Evolutionary conservation across 2,329 filamentous ascomycete genomes (phyloP), one percentile per base, ranked within the genome.

Genomic region (Leptosphaerulina australis): DNA sequence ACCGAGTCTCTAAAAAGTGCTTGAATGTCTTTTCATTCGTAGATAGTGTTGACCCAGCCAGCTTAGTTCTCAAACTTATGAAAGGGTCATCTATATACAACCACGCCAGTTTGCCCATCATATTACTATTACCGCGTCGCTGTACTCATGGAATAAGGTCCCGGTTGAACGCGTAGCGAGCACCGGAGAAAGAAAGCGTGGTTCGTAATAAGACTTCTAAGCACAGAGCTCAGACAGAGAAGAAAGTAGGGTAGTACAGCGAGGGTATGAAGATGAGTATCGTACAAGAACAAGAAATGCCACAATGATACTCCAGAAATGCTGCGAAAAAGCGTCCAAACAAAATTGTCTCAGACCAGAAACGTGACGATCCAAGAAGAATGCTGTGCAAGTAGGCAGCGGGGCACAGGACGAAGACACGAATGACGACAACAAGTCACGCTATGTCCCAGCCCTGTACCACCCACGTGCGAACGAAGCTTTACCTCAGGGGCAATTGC

Each of bases 401-500:
- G 11, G 24, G 30, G 24, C 30, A 26, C 35, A 35, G 6, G 30
- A 12, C 15, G 9, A 39, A 6, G 28, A 21, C 15, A 17, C 12
- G 5, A 21, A 34, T 14, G 11, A 20, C 33, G 29, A 28, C n/a
- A 24, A 18, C 22, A 12, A 25, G 9, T 20, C 26, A 12, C 26
- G 10, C 17, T n/a, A 21, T 12, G 14, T 8, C 28, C 21, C 12
- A 17, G 14, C 18, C 33, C 14, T 35, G 18, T 35, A n/a, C 33
- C 10, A 22, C 18, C 33, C 33, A 22, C 4, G 31, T 9, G 31
- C 9, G 17, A 24, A 10, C 7, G 11, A 5, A 6, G 28, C 21
- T 37, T 48, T 84, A 91, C 72, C 84, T 81, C 68, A 95, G 77
- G 39, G 85, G 83, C 45, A 81, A 66, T 77, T 94, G 91, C 63